A percentile compares a stretch with the other conserved stretches of the same genome.
Evolutionary conservation across 2,329 filamentous ascomycete species (phyloP).

Genomic region (Fusarium tricinctum): DNA sequence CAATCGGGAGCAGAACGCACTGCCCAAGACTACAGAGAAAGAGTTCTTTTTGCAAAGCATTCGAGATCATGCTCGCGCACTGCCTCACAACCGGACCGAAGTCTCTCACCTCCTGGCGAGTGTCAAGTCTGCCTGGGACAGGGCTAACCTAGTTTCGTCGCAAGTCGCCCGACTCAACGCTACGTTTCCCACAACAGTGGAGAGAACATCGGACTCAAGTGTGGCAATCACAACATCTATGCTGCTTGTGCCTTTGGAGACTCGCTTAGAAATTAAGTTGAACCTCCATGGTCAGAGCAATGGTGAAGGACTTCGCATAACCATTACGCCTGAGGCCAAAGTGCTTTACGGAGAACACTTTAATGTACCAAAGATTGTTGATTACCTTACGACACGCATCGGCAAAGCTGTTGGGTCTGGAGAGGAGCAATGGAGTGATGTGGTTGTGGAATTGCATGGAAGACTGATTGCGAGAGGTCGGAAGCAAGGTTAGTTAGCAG

Average conservation of each 20-base stretch:
- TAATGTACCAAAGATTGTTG: conserved; percentile 80
- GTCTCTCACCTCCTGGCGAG: conserved; percentile 70
- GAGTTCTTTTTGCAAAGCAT: conserved; percentile 83
- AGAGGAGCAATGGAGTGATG: conserved; percentile 66
- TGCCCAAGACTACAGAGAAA: conserved; percentile 73
- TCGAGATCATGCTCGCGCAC: conserved; percentile 73
- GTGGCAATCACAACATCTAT: conserved; percentile 73
- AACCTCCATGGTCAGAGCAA: conserved; percentile 64
- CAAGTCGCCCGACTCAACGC: conserved; percentile 73
- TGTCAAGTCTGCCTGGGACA: conserved; percentile 76
- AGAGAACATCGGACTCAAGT: conserved; percentile 73
- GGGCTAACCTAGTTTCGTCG: conserved; percentile 69
- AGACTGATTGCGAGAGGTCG: conserved; percentile 68
- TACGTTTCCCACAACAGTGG: conserved; percentile 74
- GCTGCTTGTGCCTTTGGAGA: conserved; percentile 74
- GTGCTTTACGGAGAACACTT: conserved; percentile 85
- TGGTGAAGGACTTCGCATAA: conserved; percentile 67
- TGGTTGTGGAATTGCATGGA: conserved; percentile 68
- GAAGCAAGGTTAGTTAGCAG: conserved; percentile 53
- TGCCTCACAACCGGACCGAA: conserved; percentile 70
- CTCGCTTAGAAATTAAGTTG: conserved; percentile 76
- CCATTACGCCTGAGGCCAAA: conserved; percentile 66
- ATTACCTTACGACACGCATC: conserved; percentile 72
- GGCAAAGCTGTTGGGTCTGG: conserved; percentile 58
- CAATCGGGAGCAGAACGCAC: conserved; percentile 65